Evolutionary conservation across 2,329 filamentous ascomycete species (phyloP), one percentile per base, ranked within the genome.

Genomic region (Dothistroma pini): DNA sequence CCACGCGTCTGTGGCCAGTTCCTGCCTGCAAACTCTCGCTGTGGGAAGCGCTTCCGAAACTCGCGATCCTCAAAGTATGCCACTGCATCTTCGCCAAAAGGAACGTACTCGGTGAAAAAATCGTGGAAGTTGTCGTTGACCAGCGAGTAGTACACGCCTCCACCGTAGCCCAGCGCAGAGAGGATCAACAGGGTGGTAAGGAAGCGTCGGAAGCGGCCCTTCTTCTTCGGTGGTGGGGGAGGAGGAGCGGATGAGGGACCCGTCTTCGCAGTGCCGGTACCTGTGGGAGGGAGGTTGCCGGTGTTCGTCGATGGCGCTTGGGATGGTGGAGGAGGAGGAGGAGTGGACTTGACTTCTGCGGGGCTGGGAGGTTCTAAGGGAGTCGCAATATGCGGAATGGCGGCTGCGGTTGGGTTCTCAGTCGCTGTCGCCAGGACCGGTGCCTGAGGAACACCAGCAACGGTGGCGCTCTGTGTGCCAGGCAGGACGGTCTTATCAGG

Each of bases 121-220:
- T 99, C 95, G 79, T 99, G 93, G 84, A 97, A 99, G 79, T 91
- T 96, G 81, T 99, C 95, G 73, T 89, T 96, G 77, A 95, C 84
- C 66, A 96, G 86, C 58, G 95, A 93, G 77, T 96, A 95, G 82
- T 90, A 96, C 58, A 97, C 88, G 68, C 93, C 92, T 66, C 92
- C 92, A 59, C 85, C 90, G 71, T 96, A 99, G 44, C 89, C 87
- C 50, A 96, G 77, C 6, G 86, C 86, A 29, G 89, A 87, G 31
- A 97, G 84, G 50, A 96, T 77, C 64, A 93, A 79, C 54, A 97
- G 77, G 58, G 89, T 90, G 67, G 93, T 78, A 60, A 97, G 78
- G 73, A 92, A 88, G 74, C 88, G 88, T 70, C 90, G 84, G 74
- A 96, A 85, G 61, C 89, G 86, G 65, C 90, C 84, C 81, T 74